phyloP scores from a whole-genome alignment of 192 early-diverging fungal genomes.

The Coemansia sp. region DNA sequence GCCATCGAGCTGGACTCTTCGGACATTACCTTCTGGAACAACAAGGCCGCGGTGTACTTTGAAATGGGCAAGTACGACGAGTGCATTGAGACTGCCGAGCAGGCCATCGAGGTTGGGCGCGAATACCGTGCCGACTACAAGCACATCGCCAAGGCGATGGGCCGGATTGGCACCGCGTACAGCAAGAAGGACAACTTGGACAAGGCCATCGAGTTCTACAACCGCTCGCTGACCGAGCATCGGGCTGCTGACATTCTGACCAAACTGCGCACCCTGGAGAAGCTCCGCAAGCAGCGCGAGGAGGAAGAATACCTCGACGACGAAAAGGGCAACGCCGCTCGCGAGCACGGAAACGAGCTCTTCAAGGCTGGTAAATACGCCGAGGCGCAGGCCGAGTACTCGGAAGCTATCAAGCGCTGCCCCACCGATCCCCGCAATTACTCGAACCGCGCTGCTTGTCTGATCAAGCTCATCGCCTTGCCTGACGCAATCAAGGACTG shows the following conservation, averaged over 20 bases:
- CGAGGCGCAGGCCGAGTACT: constrained; percentile 89
- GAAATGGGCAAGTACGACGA: constrained; percentile 94
- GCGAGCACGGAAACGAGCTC: constrained; percentile 90
- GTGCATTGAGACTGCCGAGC: constrained; percentile 88
- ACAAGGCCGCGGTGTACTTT: constrained; percentile 96
- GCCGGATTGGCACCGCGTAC: constrained; percentile 90
- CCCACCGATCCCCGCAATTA: constrained; percentile 86
- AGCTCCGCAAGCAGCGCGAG: constrained; percentile 73
- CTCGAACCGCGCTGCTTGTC: constrained; percentile 96
- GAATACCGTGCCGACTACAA: constrained; percentile 93
- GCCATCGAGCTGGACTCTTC: constrained; percentile 89
- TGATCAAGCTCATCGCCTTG: constrained; percentile 92
- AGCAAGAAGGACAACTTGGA: constrained; percentile 74
- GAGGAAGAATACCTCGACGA: constrained; percentile 88
- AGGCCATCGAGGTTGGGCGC: constrained; percentile 91
- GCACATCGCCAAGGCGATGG: constrained; percentile 93
- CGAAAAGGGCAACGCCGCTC: constrained; percentile 83
- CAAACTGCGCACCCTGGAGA: constrained; percentile 88
- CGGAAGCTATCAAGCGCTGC: constrained; percentile 97
- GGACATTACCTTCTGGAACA: constrained; percentile 92
- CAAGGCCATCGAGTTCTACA: constrained; percentile 91
- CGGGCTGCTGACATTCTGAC: constrained; percentile 89
- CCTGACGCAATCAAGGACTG: constrained; percentile 96
- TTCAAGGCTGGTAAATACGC: constrained; percentile 90
- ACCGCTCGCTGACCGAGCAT: constrained; percentile 94